These are phyloP conservation scores for Drechslerella dactyloides DNA, from an alignment of 2,329 filamentous ascomycete genomes.

Conservation along the genomic window DNA sequence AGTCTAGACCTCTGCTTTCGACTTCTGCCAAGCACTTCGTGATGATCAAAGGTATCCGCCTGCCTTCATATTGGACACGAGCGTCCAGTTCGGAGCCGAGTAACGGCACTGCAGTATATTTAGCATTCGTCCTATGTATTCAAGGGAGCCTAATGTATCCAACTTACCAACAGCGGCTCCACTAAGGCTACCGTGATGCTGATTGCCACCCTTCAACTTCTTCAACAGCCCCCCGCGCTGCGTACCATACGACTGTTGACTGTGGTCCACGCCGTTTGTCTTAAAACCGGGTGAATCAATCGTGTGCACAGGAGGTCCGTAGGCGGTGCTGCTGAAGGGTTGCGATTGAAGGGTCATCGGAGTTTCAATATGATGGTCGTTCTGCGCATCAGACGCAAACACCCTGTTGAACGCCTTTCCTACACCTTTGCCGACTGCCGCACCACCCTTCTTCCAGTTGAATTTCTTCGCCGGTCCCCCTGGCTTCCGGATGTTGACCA, in stretches of 20 bases:
- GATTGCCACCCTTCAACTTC: conserved; percentile 39
- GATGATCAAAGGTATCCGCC: conserved; percentile 87
- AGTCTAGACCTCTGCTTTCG: conserved; percentile 92
- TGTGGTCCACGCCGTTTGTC: conserved; percentile 51
- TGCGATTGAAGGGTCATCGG: conserved; percentile 55
- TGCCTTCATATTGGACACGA: conserved; percentile 84
- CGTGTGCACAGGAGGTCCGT: conserved; percentile 41
- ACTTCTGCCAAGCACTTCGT: conserved; percentile 96
- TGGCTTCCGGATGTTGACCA: conserved; percentile 86
- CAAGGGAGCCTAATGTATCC: conserved; percentile 10
- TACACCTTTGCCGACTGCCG: conserved; percentile 91
- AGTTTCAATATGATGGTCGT: conserved; percentile 70
- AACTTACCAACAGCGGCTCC: conserved; percentile 30
- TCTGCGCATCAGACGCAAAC: conserved; percentile 72
- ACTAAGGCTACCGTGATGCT: conserved; percentile 16
- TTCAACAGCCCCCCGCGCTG: conserved; percentile 44
- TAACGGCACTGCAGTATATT: conserved; percentile 61
- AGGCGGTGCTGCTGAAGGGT: conserved; percentile 43
- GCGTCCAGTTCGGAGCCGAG: conserved; percentile 90
- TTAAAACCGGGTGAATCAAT: conserved; percentile 55
- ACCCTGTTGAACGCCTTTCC: conserved; percentile 93
- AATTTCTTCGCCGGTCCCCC: conserved; percentile 87
- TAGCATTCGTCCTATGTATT: neutral
- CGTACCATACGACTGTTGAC: conserved; percentile 31
- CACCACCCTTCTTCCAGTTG: conserved; percentile 97